Percentiles rank a stretch among this genome's conserved stretches.
These are phyloP conservation scores for Lipomyces japonicus DNA, from an alignment of 805 yeast species.

Conservation along the genomic window DNA sequence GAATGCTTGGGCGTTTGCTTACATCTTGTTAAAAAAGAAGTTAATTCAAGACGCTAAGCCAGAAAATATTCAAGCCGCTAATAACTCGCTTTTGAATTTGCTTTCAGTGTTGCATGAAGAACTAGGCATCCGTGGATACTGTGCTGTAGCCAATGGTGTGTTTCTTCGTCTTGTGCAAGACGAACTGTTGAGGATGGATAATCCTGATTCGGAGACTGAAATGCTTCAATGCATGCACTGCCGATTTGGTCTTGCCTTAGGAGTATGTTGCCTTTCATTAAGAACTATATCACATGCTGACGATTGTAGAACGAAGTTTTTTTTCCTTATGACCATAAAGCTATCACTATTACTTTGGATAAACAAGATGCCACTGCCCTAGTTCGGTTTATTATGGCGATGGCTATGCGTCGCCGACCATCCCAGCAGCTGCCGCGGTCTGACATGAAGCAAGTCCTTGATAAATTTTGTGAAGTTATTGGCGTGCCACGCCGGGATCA, in stretches of 20 bases:
- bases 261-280: conserved; percentile 35
- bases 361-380: conserved; percentile 42
- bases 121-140: conserved; percentile 63
- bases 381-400: conserved; percentile 50
- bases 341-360: conserved; percentile 43
- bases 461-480: conserved; percentile 62
- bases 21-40: conserved; percentile 11
- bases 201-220: conserved; percentile 56
- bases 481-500: conserved; percentile 53
- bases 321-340: conserved; percentile 63
- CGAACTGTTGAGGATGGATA: conserved; percentile 45
- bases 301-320: conserved; percentile 44
- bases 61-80: too few species aligned
- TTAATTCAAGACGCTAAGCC: too few species aligned
- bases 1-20: conserved; percentile 36
- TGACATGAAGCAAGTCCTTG: conserved; percentile 70
- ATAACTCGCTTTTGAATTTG: conserved; percentile 48
- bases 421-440: conserved; percentile 57
- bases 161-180: conserved; percentile 60
- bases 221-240: conserved; percentile 76
- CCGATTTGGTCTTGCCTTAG: conserved; percentile 63
- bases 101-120: conserved; percentile 66
- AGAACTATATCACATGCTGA: not conserved
- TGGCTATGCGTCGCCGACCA: conserved; percentile 49
- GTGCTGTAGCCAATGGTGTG: conserved; percentile 60